Percentiles rank a stretch among this genome's conserved stretches.
Evolutionary conservation across 257 asterid species (phyloP).

Genomic region (Solanum ahanhuiri): DNA sequence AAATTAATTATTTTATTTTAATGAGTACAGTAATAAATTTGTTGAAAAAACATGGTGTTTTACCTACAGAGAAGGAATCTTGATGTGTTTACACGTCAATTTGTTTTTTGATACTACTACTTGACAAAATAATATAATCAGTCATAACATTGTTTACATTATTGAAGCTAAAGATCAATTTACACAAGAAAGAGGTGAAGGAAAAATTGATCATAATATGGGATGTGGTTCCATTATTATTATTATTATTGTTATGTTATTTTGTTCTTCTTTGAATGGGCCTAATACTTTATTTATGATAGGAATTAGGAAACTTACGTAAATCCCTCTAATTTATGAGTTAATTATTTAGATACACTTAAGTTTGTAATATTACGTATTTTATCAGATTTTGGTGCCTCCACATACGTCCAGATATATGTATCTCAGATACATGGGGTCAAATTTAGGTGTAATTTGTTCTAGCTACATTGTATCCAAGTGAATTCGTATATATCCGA

Average conservation of each 20-base stretch:
- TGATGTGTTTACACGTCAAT: neutral
- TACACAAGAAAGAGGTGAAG: neutral
- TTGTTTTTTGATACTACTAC: neutral
- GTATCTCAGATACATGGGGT: too few species aligned
- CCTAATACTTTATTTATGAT: neutral
- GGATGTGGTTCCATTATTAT: neutral
- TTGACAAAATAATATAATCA: neutral
- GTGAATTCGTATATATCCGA: too few species aligned
- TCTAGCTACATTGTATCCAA: too few species aligned
- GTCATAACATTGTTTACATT: neutral
- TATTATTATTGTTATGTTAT: neutral
- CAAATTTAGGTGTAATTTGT: too few species aligned
- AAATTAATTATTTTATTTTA: neutral
- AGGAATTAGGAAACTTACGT: too few species aligned
- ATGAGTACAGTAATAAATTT: neutral
- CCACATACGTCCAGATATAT: neutral
- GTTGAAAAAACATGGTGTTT: neutral
- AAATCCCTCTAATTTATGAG: neutral
- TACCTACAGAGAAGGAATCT: neutral
- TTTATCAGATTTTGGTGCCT: neutral
- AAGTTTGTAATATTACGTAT: too few species aligned
- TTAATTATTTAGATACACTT: too few species aligned
- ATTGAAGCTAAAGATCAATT: neutral
- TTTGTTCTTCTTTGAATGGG: neutral
- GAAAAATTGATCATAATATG: neutral